Evolutionary conservation across 352 stramenopile genomes (phyloP).

Genomic region (Pythium dissotocum): DNA sequence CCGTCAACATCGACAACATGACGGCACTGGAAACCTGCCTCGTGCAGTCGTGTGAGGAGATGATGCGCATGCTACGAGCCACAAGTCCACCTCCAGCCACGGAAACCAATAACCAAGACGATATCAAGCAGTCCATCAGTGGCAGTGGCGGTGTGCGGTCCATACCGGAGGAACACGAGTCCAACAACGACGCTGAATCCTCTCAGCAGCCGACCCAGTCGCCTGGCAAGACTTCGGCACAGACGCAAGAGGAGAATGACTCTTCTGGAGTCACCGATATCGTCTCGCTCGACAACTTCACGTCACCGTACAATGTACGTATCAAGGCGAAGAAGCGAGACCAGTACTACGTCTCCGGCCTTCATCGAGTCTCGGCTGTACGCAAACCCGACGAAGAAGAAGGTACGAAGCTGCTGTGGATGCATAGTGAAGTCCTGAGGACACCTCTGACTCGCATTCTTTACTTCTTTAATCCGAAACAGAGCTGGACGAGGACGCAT

Average conservation of each 20-base stretch:
- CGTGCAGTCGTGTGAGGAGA: slow-evolving; percentile 65
- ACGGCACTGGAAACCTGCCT: slow-evolving; percentile 55
- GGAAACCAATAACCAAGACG: slow-evolving; percentile 1
- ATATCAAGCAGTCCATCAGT: neutral
- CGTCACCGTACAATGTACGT: slow-evolving; percentile 77
- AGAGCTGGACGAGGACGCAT: slow-evolving; percentile 61
- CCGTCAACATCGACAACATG: slow-evolving; percentile 71
- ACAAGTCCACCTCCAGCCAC: slow-evolving; percentile 3
- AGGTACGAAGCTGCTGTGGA: slow-evolving; percentile 12
- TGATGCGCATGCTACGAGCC: slow-evolving; percentile 69
- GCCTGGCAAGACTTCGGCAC: neutral
- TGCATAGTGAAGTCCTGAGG: neutral
- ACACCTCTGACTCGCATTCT: neutral
- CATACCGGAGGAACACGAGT: slow-evolving; percentile 20
- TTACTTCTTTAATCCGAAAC: neutral
- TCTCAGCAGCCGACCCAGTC: neutral
- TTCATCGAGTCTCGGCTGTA: slow-evolving; percentile 20
- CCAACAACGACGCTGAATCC: neutral
- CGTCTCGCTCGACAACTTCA: slow-evolving; percentile 58
- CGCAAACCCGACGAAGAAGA: slow-evolving; percentile 34
- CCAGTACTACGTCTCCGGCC: slow-evolving; percentile 56
- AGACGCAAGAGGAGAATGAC: neutral
- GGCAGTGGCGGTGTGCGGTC: neutral
- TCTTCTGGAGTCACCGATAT: neutral
- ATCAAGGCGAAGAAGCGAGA: slow-evolving; percentile 61